phyloP scores from a whole-genome alignment of 2,329 filamentous ascomycete genomes.

The Coniella lustricola region DNA sequence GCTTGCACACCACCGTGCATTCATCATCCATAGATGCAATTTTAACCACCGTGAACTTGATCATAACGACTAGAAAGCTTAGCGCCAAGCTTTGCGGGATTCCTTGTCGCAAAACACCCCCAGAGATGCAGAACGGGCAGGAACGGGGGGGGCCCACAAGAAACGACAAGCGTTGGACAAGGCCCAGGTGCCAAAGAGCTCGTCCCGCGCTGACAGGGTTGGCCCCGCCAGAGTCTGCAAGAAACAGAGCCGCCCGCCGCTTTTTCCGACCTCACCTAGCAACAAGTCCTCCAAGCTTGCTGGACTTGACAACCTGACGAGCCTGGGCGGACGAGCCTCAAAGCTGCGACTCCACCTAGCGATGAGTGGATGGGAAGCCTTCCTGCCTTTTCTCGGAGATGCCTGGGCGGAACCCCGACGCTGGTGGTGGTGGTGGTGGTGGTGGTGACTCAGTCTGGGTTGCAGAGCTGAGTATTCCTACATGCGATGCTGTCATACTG shows the following conservation, averaged over 20 bases:
- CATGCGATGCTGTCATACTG: too few species aligned
- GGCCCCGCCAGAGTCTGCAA: neutral
- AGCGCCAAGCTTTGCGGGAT: constrained; percentile 2
- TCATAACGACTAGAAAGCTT: neutral
- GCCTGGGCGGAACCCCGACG: too few species aligned
- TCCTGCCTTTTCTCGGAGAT: too few species aligned
- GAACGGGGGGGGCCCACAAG: constrained; percentile 5
- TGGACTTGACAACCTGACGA: too few species aligned
- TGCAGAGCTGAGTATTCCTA: too few species aligned
- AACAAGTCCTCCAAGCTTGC: too few species aligned
- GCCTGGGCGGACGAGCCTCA: too few species aligned
- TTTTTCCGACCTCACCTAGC: constrained; percentile 9
- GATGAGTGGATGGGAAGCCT: constrained; percentile 5
- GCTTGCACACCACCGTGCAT: too few species aligned
- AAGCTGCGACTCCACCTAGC: too few species aligned
- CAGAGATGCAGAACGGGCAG: constrained; percentile 1
- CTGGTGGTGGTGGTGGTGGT: too few species aligned
- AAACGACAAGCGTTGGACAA: constrained; percentile 15
- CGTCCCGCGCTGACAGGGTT: neutral
- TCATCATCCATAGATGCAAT: too few species aligned
- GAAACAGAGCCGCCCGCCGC: constrained; percentile 9
- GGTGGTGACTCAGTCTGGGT: too few species aligned
- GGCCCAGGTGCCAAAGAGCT: neutral
- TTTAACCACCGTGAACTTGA: neutral
- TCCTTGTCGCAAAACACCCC: constrained; percentile 5